Evolutionary conservation across 371 early-diverging fungal genomes (phyloP), one percentile per base, ranked within the genome.

Genomic region (Racocetra persica): DNA sequence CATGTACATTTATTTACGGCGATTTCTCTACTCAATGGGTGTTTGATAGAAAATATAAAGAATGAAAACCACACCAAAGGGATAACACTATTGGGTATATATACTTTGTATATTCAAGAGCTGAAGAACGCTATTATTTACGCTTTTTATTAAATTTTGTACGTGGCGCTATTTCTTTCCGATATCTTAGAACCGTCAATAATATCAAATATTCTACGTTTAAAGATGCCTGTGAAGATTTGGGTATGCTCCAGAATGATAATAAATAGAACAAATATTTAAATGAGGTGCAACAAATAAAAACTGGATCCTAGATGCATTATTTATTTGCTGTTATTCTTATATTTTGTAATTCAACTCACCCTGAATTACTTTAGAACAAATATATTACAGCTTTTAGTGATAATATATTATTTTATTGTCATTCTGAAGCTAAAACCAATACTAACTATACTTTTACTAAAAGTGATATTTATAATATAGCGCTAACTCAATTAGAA

Each of bases 171-270:
- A 32, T 2, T 32, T 4, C 32, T 32, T 32, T 32, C 4, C 1
- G 32, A 32, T 32, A 32, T 32, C 32, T 32, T 32, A 32, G 32
- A 32, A 32, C 32, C 4, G 32, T 32, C 32, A 32, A 32, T 32
- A 4, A 41, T 41, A 41, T 41, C 2, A 10, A 16, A 4, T 71
- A 59, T 13, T 5, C 28, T 36, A 79, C 71, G 13, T 79, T 52
- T 70, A 66, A 70, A 38, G 55, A 51, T 20, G 57, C 71, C 16
- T 54, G 70, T 24, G 38, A 24, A 22, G 22, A 45, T n/a, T 59
- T 79, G 18, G 71, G 70, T 52, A 32, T 79, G 0, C 55, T 79
- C 49, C 32, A 79, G 38, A 52, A 79, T 67, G 32, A 79, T 57
- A 41, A 51, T 28, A 65, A 79, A 70, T 79, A 70, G 79, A 18